Base-by-base conservation (phyloP, 345 rosid species). In the Gossypium rotundifolium region DNA sequence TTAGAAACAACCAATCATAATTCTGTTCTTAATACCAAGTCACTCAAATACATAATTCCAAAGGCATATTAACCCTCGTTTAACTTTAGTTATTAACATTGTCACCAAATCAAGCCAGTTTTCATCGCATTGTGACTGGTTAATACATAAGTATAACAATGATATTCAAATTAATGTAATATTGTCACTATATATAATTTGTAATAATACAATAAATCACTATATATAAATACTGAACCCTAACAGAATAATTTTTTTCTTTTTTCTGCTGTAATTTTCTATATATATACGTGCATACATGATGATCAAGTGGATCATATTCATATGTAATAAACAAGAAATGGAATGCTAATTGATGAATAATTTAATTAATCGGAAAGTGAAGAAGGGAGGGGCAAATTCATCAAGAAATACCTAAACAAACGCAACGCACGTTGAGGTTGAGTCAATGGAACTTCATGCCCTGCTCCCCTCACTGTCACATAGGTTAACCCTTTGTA, bases 381-480 rank as follows among this genome's bases (percentile, higher is more conserved):
- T 5, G 64, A 18, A 0, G 20, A 72, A 0, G 87, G 87, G 76
- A 87, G 65, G 77, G 85, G 71, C 49, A 69, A 11, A 54, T 83
- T 77, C 6, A 49, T 74, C 84, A 88, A 71, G 80, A 88, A 90
- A 58, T 85, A 78, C 40, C 25, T 71, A 40, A 87, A 79, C 71
- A 89, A 77, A 7, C 61, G 4, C 12, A 87, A 73, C 7, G 90
- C 89, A 48, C 84, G 83, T 60, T 76, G 61, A 45, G 91, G 94
- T 60, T 82, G 83, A 58, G 71, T 80, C 71, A 86, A 45, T 10
- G 94, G 91, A 58, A 89, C 91, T 72, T 87, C 91, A 66, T 90
- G 91, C 25, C 94, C 91, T 44, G 90, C 94, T 10, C 87, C 88
- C 53, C 88, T 85, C 59, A 90, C 89, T 49, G 88, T 90, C 83